phyloP scores from a whole-genome alignment of 768 basidiomycete species.

The Rhizopogon sp. region DNA sequence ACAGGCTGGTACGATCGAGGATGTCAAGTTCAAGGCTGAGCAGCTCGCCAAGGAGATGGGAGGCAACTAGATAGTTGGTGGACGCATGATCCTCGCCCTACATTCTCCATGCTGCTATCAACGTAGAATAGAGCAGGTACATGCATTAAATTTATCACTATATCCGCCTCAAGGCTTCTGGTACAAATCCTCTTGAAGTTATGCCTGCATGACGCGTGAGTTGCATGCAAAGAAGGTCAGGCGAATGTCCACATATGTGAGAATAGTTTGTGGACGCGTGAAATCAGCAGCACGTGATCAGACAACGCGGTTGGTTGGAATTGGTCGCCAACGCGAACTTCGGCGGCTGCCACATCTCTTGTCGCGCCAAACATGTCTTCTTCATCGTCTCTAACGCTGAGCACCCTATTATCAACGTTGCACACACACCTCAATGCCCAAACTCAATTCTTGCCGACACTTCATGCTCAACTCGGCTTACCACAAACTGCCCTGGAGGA shows the following conservation, averaged over 20 bases:
- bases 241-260: too few species aligned
- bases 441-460: conserved; percentile 73
- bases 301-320: not conserved
- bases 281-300: not conserved
- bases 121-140: conserved; percentile 10
- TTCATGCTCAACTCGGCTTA: conserved; percentile 82
- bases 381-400: conserved; percentile 36
- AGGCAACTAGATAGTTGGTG: conserved; percentile 24
- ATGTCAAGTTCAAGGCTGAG: conserved; percentile 96
- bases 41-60: conserved; percentile 94
- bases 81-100: conserved; percentile 9
- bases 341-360: not conserved
- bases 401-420: conserved; percentile 68
- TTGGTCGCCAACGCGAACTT: not conserved
- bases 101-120: not conserved
- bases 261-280: not conserved
- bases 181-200: not conserved
- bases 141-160: conserved; percentile 5
- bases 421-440: conserved; percentile 77
- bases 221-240: too few species aligned
- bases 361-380: conserved; percentile 7
- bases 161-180: not conserved
- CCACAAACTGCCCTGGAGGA: conserved; percentile 76
- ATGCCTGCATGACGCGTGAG: too few species aligned
- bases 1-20: conserved; percentile 88